Evolutionary conservation across 179 eudicot species (phyloP), one percentile per base, ranked within the genome.

Genomic region (Silene noctiflora): DNA sequence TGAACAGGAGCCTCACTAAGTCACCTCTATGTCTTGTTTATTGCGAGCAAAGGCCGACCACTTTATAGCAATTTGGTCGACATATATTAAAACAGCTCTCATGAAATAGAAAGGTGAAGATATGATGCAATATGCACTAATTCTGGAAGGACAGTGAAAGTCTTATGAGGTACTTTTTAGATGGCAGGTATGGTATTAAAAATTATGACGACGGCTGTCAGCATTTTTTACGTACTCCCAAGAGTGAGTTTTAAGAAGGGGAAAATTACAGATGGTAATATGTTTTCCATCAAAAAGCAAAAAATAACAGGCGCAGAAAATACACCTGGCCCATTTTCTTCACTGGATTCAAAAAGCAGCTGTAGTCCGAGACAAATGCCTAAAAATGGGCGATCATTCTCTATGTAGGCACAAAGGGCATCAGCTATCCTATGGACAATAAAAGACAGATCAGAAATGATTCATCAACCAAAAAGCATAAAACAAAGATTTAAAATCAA

Each of bases 301-400:
- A 44, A 24, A 14, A 48, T 22, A 29, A 44, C 51, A 59, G 42
- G 13, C 22, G 27, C 76, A 20, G 67, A 46, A 74, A 55, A 79
- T 27, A 25, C 82, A 93, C 98, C 97, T 35, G 86, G 86, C 78
- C 98, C 99, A 77, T 96, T 91, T 83, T 96, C 99, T 76, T 87
- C 92, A 79, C 99, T 96, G 39, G 92, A 89, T 73, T 93, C 97
- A 82, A 96, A 96, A 75, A 96, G 98, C 76, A 96, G 87, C 76
- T 96, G 99, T 79, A 96, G 75, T 65, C 99, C 99, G 72, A 96
- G 89, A 87, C 98, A 93, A 75, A 96, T 93, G 79, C 99, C 99
- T 77, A 96, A 82, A 84, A 96, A 96, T 48, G 98, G 98, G 72
- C 97, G 96, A 84, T 93, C 99, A 82, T 89, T 89, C 80, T 91